Base-by-base conservation (phyloP, 495 filamentous ascomycete genomes). In the Poronia punctata region DNA sequence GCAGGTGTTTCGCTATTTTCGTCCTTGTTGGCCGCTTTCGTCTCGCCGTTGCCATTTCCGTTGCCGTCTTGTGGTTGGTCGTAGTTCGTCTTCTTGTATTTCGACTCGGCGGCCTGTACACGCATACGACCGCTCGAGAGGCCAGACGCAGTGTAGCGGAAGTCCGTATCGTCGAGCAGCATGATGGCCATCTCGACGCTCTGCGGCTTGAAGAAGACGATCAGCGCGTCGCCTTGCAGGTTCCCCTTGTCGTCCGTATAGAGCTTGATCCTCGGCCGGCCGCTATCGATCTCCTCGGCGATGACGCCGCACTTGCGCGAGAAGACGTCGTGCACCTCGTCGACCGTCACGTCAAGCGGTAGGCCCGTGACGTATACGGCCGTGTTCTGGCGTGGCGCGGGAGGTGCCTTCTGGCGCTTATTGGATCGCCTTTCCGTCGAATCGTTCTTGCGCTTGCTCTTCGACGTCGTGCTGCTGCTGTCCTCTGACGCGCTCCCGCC, bases 181-280 rank as follows among this genome's bases (percentile, higher is more conserved):
- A 86, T 80, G 44, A 95, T 86, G 4, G 93, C 93, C 49, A 94
- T 76, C 12, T 82, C 68, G 49, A 99, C 89, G 16, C 82, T 88
- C 59, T 95, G 86, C 0, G 88, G 81, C 41, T 89, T 84, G 72
- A 95, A 95, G 65, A 88, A 99, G 23, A 97, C 85, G 22, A 99
- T 71, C 10, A 97, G 72, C 5, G 84, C 88, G 54, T 97, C 89
- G 33, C 93, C 93, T 61, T 96, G 97, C 68, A 93, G 87, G 3
- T 75, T 78, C 0, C 87, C 92, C 2, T 79, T 58, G 7, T 86
- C 82, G 57, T 95, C 81, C 5, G 66, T 78, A 63, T 99, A 97
- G 60, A 99, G 78, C 66, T 95, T 96, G 65, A 99, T 86, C 30
- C 93, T 83, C 10, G 84, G 84, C 24, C 77, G 73, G 35, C 84